Evolutionary conservation across 768 basidiomycete genomes (phyloP), one percentile per base, ranked within the genome.

Genomic region (Tylopilus sp.): DNA sequence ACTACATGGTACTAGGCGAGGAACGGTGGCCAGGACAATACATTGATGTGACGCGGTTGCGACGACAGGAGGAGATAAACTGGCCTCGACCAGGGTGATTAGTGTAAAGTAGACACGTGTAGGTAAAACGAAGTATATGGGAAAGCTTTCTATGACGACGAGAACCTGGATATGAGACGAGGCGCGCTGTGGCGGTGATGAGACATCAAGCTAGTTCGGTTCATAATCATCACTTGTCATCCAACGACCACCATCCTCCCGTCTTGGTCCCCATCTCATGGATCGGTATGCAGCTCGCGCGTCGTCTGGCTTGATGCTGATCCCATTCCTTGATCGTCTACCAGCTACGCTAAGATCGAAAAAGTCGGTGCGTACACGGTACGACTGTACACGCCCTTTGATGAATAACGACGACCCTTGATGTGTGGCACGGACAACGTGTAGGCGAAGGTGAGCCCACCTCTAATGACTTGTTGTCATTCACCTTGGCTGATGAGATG

Each of bases 301-400:
- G 47, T 49, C 44, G 48, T 55, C 20, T n/a, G 46, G 23, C 41
- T 50, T 25, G 22, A 26, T 39, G 50, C 58, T 65, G 48, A 71
- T 53, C 23, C 38, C n/a, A 18, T 13, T 17, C n/a, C 43, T 44
- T 30, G n/a, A 30, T 44, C 43, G 65, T 72, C 28, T 28, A 28
- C 28, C 57, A 95, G 95, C 64, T 98, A 98, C 72, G 87, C 91
- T 57, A 97, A 95, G 80, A 83, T 98, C 60, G 95, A 98, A 77
- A 98, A 98, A 86, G 83, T 98, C 63, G 95, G 95, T 97, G 74
- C 75, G 91, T 86, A 60, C 59, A 52, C 57, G 48, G 42, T 47
- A 22, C 55, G 43, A 40, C 50, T 44, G 11, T 36, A 28, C 46
- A 42, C 43, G 23, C 50, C 40, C 31, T 17, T 21, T 23, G 47